Evolutionary conservation across 202 grass and related monocot genomes (phyloP).

Genomic region (Panicum virgatum): DNA sequence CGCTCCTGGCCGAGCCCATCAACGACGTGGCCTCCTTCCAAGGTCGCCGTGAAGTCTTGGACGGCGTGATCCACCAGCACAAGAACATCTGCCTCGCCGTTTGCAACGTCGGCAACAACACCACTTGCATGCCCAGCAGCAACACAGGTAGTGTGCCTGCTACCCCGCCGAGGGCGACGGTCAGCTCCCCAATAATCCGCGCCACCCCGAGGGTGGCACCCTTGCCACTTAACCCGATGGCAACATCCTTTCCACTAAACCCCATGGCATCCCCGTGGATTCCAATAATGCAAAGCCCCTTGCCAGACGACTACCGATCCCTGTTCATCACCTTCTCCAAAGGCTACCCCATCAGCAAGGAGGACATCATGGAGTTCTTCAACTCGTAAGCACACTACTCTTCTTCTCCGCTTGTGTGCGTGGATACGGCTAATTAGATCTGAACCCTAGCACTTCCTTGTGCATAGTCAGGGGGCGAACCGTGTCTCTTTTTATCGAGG

Average conservation of each 20-base stretch:
- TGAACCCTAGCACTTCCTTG: not conserved
- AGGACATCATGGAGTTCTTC: conserved; percentile 60
- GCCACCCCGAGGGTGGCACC: not conserved
- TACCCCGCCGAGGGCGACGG: not conserved
- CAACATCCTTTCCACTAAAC: conserved; percentile 34
- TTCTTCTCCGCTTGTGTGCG: too few species aligned
- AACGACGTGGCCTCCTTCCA: conserved; percentile 47
- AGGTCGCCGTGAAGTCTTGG: conserved; percentile 23
- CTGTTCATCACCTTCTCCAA: conserved; percentile 78
- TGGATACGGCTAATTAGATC: too few species aligned
- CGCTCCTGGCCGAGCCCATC: conserved; percentile 39
- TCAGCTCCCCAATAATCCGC: not conserved
- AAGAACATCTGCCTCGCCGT: conserved; percentile 46
- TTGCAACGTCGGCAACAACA: conserved; percentile 4
- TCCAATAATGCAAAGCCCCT: not conserved
- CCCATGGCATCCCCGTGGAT: conserved; percentile 53
- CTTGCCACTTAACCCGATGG: conserved; percentile 38
- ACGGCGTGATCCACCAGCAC: conserved; percentile 27
- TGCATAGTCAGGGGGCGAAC: not conserved
- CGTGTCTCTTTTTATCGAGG: not conserved
- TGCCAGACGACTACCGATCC: conserved; percentile 56
- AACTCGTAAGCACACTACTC: conserved; percentile 38
- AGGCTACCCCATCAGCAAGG: conserved; percentile 57
- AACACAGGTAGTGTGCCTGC: not conserved
- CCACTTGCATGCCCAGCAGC: not conserved